Conservation (phyloP, 495 filamentous ascomycete species). For the Clohesyomyces aquaticus region DNA sequence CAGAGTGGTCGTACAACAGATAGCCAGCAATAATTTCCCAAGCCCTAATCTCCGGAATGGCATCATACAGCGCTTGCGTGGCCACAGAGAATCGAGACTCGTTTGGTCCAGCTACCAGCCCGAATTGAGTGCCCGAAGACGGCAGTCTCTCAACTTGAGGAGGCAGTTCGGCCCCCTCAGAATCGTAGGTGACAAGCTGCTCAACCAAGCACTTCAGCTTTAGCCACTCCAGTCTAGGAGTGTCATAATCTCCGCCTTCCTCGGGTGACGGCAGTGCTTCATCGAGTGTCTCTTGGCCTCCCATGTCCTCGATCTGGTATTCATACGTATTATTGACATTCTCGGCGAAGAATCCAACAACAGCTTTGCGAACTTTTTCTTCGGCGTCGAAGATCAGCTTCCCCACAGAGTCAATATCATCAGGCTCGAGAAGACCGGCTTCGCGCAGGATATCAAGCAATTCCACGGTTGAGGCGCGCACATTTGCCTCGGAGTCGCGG, state of each 20-base stretch:
- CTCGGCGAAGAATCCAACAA: conserved; percentile 85
- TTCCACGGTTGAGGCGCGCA: conserved; percentile 77
- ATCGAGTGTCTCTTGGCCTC: conserved; percentile 74
- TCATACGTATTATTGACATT: conserved; percentile 83
- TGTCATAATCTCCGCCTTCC: conserved; percentile 69
- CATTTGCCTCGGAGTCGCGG: conserved; percentile 73
- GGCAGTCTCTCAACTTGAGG: conserved; percentile 40
- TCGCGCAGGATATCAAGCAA: conserved; percentile 81
- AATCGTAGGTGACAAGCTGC: conserved; percentile 70
- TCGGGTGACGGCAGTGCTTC: conserved; percentile 64
- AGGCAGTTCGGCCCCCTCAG: conserved; percentile 52
- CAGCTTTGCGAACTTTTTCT: conserved; percentile 77
- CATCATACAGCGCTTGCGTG: conserved; percentile 79
- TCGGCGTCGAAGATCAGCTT: conserved; percentile 87
- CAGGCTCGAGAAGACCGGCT: conserved; percentile 82
- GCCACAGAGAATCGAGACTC: conserved; percentile 86
- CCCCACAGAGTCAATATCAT: conserved; percentile 85
- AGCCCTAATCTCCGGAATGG: conserved; percentile 73
- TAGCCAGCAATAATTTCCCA: conserved; percentile 92
- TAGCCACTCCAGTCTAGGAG: conserved; percentile 80
- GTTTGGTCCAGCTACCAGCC: conserved; percentile 57
- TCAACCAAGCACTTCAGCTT: conserved; percentile 88
- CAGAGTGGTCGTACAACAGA: conserved; percentile 87
- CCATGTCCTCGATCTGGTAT: conserved; percentile 78
- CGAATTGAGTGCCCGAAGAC: conserved; percentile 33